Base-by-base conservation (phyloP, 306 rosid species). In the Echinosophora koreensis region DNA sequence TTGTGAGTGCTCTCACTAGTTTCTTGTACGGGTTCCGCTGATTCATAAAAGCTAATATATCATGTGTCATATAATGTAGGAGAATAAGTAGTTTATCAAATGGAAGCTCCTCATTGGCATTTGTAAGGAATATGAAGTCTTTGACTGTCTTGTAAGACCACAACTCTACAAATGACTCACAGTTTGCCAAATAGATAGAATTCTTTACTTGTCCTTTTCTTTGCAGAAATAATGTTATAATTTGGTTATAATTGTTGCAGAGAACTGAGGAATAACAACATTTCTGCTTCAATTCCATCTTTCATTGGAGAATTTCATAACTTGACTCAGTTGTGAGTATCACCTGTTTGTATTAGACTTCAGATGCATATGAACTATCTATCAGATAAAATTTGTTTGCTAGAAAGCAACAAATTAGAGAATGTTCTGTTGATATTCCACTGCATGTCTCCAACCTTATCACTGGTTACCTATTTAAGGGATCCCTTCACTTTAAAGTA, bases 61-160 rank as follows among this genome's bases (percentile, higher is more conserved):
- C 27, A 34, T 73, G 51, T 79, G 1, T 76, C 55, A 58, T 39
- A 47, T 62, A n/a, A 52, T 77, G 79, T 71, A 94, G 97, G 90
- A 70, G 77, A 65, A 84, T 94, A 69, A 81, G 93, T 51, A 90
- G 80, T 51, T 27, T 94, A 68, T 80, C 91, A 22, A 91, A 94
- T 77, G 91, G 86, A 60, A 90, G 87, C 88, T 83, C 97, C 81
- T 84, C 98, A 34, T 81, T 94, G 68, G 87, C 79, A 75, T 85
- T 92, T 76, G 39, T 94, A 47, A 77, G 66, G 84, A 79, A 88
- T 62, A 74, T 94, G 94, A 86, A 89, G 84, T 91, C 96, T 68
- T 72, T 94, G 51, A 79, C 35, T 60, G 3, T 14, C 65, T 80
- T 94, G 96, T 94, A 84, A 79, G 96, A n/a, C 18, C 65, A 4